Evolutionary conservation across 2,329 filamentous ascomycete genomes (phyloP).

Genomic region (Monilinia vaccinii-corymbosi): DNA sequence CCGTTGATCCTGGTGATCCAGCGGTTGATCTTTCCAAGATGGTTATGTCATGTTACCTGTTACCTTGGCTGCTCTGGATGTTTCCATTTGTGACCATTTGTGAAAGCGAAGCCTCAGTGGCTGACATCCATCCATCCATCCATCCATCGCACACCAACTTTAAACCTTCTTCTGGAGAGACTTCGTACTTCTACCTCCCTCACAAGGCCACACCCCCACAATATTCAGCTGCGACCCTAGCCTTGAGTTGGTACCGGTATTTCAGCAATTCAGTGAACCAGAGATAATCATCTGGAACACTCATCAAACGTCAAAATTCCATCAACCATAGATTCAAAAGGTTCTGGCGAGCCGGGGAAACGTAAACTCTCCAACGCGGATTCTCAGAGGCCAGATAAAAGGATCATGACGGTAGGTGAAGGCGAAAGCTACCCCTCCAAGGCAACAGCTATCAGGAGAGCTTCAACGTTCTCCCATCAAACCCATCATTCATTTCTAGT

Average conservation of each 20-base stretch:
- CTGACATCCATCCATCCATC: not conserved
- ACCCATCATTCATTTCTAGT: not conserved
- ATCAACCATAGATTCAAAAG: constrained; percentile 20
- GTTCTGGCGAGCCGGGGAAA: constrained; percentile 50
- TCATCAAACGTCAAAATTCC: constrained; percentile 28
- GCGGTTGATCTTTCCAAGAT: not conserved
- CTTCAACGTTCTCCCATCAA: not conserved
- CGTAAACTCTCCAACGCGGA: constrained; percentile 57
- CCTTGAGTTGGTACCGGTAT: not conserved
- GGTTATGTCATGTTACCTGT: constrained; percentile 16
- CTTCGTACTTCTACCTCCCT: not conserved
- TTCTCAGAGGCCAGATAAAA: constrained; percentile 46
- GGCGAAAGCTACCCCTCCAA: constrained; percentile 12
- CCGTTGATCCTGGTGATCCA: too few relatives aligned
- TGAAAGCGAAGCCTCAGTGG: constrained; percentile 11
- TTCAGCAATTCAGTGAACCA: constrained; percentile 13
- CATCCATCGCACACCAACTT: too few relatives aligned
- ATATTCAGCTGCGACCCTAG: constrained; percentile 1
- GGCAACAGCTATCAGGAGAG: not conserved
- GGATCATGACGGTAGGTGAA: constrained; percentile 50
- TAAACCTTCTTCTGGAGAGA: too few relatives aligned
- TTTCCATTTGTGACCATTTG: constrained; percentile 12
- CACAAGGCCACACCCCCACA: constrained; percentile 1
- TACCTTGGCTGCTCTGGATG: constrained; percentile 14
- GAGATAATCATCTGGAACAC: constrained; percentile 16